Evolutionary conservation across 352 stramenopile species (phyloP).

Genomic region (Globisporangium barbulae): DNA sequence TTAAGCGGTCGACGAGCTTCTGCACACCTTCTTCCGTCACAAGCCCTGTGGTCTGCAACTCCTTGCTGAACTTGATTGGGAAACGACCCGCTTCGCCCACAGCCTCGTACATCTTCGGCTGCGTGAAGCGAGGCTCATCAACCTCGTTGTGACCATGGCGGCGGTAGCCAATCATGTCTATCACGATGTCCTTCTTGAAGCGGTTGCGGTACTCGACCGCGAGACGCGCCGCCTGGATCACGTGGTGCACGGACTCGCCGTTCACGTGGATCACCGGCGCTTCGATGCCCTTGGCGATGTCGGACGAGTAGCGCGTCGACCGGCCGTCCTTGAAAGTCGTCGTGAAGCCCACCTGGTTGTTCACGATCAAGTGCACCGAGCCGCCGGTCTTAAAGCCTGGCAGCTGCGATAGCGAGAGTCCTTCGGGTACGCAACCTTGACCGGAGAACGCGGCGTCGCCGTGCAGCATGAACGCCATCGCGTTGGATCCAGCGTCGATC

Average conservation of each 20-base stretch:
- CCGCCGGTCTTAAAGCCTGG: slow-evolving; percentile 73
- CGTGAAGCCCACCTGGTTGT: slow-evolving; percentile 91
- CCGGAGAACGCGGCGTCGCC: slow-evolving; percentile 85
- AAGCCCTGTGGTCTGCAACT: slow-evolving; percentile 56
- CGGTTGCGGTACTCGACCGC: slow-evolving; percentile 79
- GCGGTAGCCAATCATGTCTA: slow-evolving; percentile 83
- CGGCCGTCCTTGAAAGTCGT: slow-evolving; percentile 78
- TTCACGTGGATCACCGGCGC: slow-evolving; percentile 88
- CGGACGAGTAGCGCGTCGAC: slow-evolving; percentile 81
- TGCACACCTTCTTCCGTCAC: slow-evolving; percentile 54
- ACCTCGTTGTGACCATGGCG: slow-evolving; percentile 90
- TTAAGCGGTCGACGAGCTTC: slow-evolving; percentile 53
- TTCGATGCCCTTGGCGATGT: slow-evolving; percentile 82
- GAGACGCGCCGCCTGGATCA: slow-evolving; percentile 71
- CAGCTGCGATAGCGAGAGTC: slow-evolving; percentile 70
- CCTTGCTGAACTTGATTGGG: slow-evolving; percentile 62
- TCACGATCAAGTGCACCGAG: slow-evolving; percentile 85
- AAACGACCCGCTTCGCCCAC: slow-evolving; percentile 66
- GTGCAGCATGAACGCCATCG: slow-evolving; percentile 84
- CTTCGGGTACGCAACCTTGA: slow-evolving; percentile 81
- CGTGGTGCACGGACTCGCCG: slow-evolving; percentile 71
- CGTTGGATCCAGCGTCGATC: slow-evolving; percentile 55
- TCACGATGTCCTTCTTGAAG: slow-evolving; percentile 86
- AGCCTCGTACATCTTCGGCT: slow-evolving; percentile 84
- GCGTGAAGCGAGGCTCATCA: slow-evolving; percentile 86